Percentiles rank a stretch among this genome's conserved stretches.
Evolutionary conservation across 148 eudicot species (phyloP).

Genomic region (Rhododendron mucronatum): DNA sequence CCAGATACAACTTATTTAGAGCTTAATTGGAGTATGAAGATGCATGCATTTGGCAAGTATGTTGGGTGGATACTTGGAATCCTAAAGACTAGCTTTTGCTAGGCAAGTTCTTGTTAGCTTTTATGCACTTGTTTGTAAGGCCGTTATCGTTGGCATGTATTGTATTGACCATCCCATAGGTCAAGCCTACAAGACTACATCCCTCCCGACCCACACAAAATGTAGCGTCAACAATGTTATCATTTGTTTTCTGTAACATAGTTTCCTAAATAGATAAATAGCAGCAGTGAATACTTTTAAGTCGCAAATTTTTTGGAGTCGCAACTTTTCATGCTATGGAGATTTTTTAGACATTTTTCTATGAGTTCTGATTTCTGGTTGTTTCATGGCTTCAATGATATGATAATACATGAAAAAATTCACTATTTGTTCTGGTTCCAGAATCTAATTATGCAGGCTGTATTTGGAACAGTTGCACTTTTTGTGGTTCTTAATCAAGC

Average conservation of each 20-base stretch:
- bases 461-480: conserved; percentile 68
- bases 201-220: background rate
- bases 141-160: background rate
- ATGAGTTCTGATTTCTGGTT: background rate
- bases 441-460: conserved; percentile 17
- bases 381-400: background rate
- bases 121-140: background rate
- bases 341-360: background rate
- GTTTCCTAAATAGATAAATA: background rate
- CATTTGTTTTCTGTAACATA: too few species aligned
- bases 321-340: background rate
- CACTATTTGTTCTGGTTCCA: background rate
- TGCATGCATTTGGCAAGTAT: background rate
- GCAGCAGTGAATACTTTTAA: background rate
- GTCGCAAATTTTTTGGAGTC: background rate
- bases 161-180: background rate
- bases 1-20: background rate
- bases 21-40: background rate
- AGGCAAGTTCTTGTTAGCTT: background rate
- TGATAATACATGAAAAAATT: background rate
- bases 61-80: background rate
- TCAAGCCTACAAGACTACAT: background rate
- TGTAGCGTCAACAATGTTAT: background rate
- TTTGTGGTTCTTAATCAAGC: conserved; percentile 72
- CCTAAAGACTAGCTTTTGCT: background rate